Evolutionary conservation across 2,329 filamentous ascomycete genomes (phyloP), one percentile per base, ranked within the genome.

Genomic region (Epichloe sibirici): DNA sequence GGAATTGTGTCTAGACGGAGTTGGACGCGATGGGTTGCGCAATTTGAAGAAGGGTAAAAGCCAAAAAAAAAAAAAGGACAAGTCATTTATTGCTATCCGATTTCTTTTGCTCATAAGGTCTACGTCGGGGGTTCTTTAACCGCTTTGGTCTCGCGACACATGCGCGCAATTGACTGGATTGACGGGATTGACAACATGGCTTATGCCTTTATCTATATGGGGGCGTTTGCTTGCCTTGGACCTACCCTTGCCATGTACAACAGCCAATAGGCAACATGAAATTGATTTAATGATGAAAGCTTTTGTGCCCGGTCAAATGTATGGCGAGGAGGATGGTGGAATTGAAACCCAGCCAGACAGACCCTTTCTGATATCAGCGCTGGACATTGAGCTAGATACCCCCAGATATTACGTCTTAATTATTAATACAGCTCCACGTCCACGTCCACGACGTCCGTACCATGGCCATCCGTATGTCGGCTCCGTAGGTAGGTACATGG

Each of bases 181-280:
- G 21, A 49, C 28, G 34, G 39, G 38, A 34, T 52, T 15, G 21
- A 49, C 28, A 23, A 53, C 46, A 49, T 53, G 51, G 35, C 51
- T 34, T 42, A 38, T 38, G 45, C 34, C 37, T 44, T 47, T 46
- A 49, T 53, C 48, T 53, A 53, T 13, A 53, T 53, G 46, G 42
- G 51, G 40, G n/a, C 34, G 37, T 45, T 49, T 49, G 15, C 51
- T 25, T 39, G 51, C 45, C 51, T 52, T 48, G 51, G 31, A 48
- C 51, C 44, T 35, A 45, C 45, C 31, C 45, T 38, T 52, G 51
- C 31, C 51, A 48, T 52, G 51, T 52, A 48, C 40, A 45, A 52
- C 39, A 52, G 31, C 9, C 34, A 48, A 31, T 45, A 40, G 49
- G 49, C 42, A 44, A 45, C 13, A 51, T 38, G 42, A 17, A 51